These are phyloP conservation scores for Xylaria sp. DNA, from an alignment of 2,329 filamentous ascomycete species.

Conservation along the genomic window DNA sequence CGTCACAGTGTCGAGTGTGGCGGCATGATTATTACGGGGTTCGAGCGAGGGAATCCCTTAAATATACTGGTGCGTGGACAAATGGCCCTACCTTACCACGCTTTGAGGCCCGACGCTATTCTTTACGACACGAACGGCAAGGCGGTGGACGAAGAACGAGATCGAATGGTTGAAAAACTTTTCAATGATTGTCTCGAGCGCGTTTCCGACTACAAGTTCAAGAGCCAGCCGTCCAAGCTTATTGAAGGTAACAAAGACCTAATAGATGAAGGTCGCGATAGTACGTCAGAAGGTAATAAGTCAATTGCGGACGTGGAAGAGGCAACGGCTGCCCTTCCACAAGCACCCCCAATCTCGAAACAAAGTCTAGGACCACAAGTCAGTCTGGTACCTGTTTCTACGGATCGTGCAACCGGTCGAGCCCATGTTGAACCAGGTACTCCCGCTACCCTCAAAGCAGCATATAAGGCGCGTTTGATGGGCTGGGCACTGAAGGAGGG, in stretches of 20 bases:
- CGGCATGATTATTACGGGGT: conserved; percentile 97
- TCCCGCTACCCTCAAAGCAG: conserved; percentile 76
- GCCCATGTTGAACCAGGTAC: conserved; percentile 77
- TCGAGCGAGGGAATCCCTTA: conserved; percentile 93
- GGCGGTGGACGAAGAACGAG: conserved; percentile 80
- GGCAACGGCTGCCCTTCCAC: conserved; percentile 69
- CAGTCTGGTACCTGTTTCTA: conserved; percentile 71
- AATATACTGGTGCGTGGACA: conserved; percentile 93
- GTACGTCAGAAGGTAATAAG: conserved; percentile 73
- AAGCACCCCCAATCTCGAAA: conserved; percentile 64
- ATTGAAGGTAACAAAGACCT: conserved; percentile 85
- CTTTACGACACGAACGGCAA: conserved; percentile 87
- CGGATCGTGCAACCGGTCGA: conserved; percentile 76
- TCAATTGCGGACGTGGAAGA: conserved; percentile 81
- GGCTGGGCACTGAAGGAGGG: conserved; percentile 82
- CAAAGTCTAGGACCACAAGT: conserved; percentile 64
- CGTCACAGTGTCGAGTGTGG: conserved; percentile 93
- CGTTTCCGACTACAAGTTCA: conserved; percentile 89
- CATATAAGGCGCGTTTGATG: conserved; percentile 80
- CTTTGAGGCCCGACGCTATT: conserved; percentile 81
- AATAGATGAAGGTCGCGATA: conserved; percentile 85
- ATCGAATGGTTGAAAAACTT: conserved; percentile 86
- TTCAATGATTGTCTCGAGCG: conserved; percentile 96
- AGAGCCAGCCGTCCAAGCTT: conserved; percentile 73
- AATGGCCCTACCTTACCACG: conserved; percentile 85